Conservation (phyloP, 2,329 filamentous ascomycete species). For the Apiospora pterosperma region DNA sequence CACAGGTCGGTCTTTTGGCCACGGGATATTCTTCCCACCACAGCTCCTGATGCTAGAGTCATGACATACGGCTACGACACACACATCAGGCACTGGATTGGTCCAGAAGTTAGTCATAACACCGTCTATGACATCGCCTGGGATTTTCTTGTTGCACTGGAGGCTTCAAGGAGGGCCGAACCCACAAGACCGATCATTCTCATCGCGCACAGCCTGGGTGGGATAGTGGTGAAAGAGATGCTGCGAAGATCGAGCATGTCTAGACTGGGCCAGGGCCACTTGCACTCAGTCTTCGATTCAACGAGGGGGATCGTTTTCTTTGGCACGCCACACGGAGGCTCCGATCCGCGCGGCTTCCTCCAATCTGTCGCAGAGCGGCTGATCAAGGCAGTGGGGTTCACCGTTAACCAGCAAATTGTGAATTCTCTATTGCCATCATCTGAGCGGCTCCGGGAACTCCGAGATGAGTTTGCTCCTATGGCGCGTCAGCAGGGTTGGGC, state of each 20-base stretch:
- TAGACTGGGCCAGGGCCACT: slow-evolving; percentile 5
- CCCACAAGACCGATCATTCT: slow-evolving; percentile 24
- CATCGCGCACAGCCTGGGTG: slow-evolving; percentile 32
- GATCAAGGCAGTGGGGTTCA: slow-evolving; percentile 15
- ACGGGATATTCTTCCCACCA: slow-evolving; percentile 16
- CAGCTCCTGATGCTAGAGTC: slow-evolving; percentile 19
- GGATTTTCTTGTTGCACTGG: slow-evolving; percentile 30
- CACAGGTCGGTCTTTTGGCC: neutral
- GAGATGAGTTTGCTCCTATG: slow-evolving; percentile 27
- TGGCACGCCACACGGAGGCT: slow-evolving; percentile 29
- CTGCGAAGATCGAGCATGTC: slow-evolving; percentile 11
- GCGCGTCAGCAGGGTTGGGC: slow-evolving; percentile 24
- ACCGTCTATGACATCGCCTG: slow-evolving; percentile 29
- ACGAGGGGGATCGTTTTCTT: slow-evolving; percentile 29
- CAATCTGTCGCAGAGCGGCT: slow-evolving; percentile 16
- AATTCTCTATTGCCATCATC: slow-evolving; percentile 28
- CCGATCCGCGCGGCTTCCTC: slow-evolving; percentile 18
- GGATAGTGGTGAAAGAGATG: slow-evolving; percentile 28
- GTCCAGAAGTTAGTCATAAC: slow-evolving; percentile 18
- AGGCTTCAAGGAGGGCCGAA: slow-evolving; percentile 21
- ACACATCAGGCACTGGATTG: slow-evolving; percentile 21
- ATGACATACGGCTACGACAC: slow-evolving; percentile 29
- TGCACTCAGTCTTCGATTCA: slow-evolving; percentile 15
- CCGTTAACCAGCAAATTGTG: slow-evolving; percentile 30
- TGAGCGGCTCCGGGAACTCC: slow-evolving; percentile 28